Base-by-base conservation (phyloP, 2,329 filamentous ascomycete species). In the Monosporascus sp. region DNA sequence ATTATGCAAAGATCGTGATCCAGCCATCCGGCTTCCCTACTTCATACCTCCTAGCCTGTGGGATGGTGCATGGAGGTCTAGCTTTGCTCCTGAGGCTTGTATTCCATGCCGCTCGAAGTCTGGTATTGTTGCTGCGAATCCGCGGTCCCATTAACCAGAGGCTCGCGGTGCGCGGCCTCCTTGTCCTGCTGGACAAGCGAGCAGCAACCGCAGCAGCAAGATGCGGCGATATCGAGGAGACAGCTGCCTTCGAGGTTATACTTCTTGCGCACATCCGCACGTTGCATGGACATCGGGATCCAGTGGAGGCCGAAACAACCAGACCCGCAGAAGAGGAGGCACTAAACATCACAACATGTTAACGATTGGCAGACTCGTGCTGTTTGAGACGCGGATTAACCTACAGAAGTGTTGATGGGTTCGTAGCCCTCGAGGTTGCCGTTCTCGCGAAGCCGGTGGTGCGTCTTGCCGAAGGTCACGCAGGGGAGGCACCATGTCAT, bases 391-490 rank as follows among this genome's bases (percentile, higher is more conserved):
- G 5, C 1, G 9, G 31, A 31, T 11, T 11, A 6, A 66, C 74
- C 25, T 67, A 78, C 75, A 37, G 71, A 71, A 14, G 72, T 75
- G 65, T 78, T 78, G 60, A 76, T 64, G 35, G 72, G 68, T 66
- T 77, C 71, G 37, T 75, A 78, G 15, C 72, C 75, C 18, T 70
- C 56, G 7, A 78, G 69, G 52, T 64, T 68, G 37, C 61, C 67
- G 25, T 70, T 67, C 64, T 72, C 72, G 53, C 65, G 67, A 11
- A 77, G 60, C 20, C 75, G 72, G 57, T 78, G 75, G 20, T 27
- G 51, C 64, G 74, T 76, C 70, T 74, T 75, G 63, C 75, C 75
- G 48, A 77, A 78, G 37, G 74, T 76, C 35, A 78, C 65, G 55
- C 75, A 78, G 2, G 76, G 75, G 25, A 75, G 55, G 56, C 70